These are phyloP conservation scores for Syzygium oleosum DNA, from an alignment of 345 rosid genomes.

Conservation along the genomic window DNA sequence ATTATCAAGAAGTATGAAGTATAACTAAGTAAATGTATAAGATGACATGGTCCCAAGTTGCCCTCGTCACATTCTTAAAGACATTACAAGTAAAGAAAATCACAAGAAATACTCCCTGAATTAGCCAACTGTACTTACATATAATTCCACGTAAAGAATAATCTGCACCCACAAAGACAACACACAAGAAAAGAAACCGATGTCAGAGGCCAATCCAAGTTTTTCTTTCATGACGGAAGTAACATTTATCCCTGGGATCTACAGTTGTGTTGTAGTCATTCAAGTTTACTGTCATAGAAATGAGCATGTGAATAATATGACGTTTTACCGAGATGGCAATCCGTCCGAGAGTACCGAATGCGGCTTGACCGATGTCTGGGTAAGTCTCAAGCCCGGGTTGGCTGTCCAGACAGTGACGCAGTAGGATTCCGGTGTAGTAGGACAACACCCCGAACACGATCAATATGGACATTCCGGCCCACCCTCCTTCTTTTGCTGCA, in stretches of 20 bases:
- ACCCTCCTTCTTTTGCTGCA: conserved; percentile 93
- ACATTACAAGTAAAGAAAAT: background rate
- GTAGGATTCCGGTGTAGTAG: conserved; percentile 77
- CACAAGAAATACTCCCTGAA: background rate
- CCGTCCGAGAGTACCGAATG: conserved; percentile 72
- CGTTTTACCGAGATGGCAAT: conserved; percentile 57
- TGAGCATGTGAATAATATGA: background rate
- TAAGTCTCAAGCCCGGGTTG: conserved; percentile 80
- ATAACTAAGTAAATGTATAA: background rate
- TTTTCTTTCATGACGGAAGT: no score
- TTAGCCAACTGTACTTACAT: conserved; percentile 60
- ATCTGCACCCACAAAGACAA: conserved; percentile 40
- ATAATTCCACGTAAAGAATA: conserved; percentile 66
- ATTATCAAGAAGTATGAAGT: background rate
- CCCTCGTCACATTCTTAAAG: background rate
- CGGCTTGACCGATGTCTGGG: conserved; percentile 95
- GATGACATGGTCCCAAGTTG: background rate
- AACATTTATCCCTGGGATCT: background rate
- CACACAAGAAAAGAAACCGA: background rate
- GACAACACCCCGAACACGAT: conserved; percentile 62
- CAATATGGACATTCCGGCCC: conserved; percentile 62
- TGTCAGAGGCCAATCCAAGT: background rate
- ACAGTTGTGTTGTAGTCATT: background rate
- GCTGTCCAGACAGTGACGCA: conserved; percentile 84
- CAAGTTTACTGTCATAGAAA: background rate